Evolutionary conservation across 2,329 filamentous ascomycete genomes (phyloP).

Genomic region (Arthrinium puccinioides): DNA sequence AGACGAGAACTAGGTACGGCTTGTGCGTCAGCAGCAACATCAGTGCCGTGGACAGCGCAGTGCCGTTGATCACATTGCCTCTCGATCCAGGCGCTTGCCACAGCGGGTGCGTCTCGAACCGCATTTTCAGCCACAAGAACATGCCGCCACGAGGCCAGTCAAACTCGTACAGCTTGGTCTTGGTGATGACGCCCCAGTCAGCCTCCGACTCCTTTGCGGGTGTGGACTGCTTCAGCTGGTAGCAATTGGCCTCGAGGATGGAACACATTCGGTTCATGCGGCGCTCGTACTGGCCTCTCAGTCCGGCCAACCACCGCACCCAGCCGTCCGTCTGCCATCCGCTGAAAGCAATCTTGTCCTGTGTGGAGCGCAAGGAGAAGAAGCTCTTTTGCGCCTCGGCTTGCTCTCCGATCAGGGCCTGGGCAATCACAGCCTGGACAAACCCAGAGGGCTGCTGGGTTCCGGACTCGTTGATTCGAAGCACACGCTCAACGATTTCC

Average conservation of each 20-base stretch:
- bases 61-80: slow-evolving; percentile 38
- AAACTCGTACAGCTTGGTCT: slow-evolving; percentile 68
- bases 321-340: slow-evolving; percentile 80
- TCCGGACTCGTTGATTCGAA: slow-evolving; percentile 65
- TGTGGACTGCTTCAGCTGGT: slow-evolving; percentile 56
- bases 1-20: slow-evolving; percentile 62
- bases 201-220: slow-evolving; percentile 34
- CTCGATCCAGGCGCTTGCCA: slow-evolving; percentile 30
- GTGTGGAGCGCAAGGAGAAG: slow-evolving; percentile 36
- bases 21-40: slow-evolving; percentile 65
- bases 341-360: slow-evolving; percentile 38
- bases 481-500: slow-evolving; percentile 64
- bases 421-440: slow-evolving; percentile 74
- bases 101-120: slow-evolving; percentile 68
- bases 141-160: slow-evolving; percentile 79
- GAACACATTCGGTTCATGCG: slow-evolving; percentile 76
- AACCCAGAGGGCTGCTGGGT: slow-evolving; percentile 87
- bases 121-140: slow-evolving; percentile 78
- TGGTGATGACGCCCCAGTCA: slow-evolving; percentile 71
- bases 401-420: slow-evolving; percentile 67
- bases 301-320: slow-evolving; percentile 83
- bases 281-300: slow-evolving; percentile 76
- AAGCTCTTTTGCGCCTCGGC: slow-evolving; percentile 36
- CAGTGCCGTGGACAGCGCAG: slow-evolving; percentile 55
- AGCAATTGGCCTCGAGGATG: slow-evolving; percentile 61